Conservation (phyloP, 495 filamentous ascomycete genomes). For the Penicillium tannophilum region DNA sequence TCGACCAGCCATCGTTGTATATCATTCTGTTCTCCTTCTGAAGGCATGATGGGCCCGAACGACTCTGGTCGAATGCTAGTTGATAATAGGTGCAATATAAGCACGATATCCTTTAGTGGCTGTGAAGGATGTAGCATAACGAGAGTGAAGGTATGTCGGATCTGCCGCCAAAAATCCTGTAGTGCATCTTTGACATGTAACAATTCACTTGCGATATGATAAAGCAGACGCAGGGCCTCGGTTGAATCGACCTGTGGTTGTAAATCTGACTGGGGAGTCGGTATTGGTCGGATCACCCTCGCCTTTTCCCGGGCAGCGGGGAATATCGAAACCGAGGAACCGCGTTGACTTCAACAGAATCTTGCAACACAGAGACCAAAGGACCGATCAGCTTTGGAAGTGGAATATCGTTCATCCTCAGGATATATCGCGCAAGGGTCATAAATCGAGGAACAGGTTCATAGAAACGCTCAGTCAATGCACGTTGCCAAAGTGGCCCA, state of each 20-base stretch:
- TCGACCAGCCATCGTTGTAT: slow-evolving; percentile 64
- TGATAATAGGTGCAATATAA: slow-evolving; percentile 58
- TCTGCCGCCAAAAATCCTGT: slow-evolving; percentile 59
- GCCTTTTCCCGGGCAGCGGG: slow-evolving; percentile 40
- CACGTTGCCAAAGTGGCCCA: slow-evolving; percentile 62
- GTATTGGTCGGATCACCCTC: slow-evolving; percentile 43
- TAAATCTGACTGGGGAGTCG: slow-evolving; percentile 40
- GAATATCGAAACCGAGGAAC: slow-evolving; percentile 54
- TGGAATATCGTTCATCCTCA: slow-evolving; percentile 51
- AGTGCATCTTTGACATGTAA: slow-evolving; percentile 42
- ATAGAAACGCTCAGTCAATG: slow-evolving; percentile 61
- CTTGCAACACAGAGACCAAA: slow-evolving; percentile 56
- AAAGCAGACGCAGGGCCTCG: slow-evolving; percentile 58
- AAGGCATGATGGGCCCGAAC: slow-evolving; percentile 61
- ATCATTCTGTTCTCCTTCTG: slow-evolving; percentile 51
- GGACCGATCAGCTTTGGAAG: slow-evolving; percentile 52
- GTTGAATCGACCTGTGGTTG: slow-evolving; percentile 55
- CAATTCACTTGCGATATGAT: slow-evolving; percentile 57
- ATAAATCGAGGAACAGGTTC: slow-evolving; percentile 60
- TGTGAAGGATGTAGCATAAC: slow-evolving; percentile 62
- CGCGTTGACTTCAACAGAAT: slow-evolving; percentile 58
- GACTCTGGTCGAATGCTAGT: slow-evolving; percentile 59
- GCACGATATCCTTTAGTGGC: slow-evolving; percentile 59
- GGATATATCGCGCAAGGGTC: slow-evolving; percentile 54
- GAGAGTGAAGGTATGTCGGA: slow-evolving; percentile 64